Evolutionary conservation across 2,329 filamentous ascomycete species (phyloP), one percentile per base, ranked within the genome.

Genomic region (Didymella pinodella): DNA sequence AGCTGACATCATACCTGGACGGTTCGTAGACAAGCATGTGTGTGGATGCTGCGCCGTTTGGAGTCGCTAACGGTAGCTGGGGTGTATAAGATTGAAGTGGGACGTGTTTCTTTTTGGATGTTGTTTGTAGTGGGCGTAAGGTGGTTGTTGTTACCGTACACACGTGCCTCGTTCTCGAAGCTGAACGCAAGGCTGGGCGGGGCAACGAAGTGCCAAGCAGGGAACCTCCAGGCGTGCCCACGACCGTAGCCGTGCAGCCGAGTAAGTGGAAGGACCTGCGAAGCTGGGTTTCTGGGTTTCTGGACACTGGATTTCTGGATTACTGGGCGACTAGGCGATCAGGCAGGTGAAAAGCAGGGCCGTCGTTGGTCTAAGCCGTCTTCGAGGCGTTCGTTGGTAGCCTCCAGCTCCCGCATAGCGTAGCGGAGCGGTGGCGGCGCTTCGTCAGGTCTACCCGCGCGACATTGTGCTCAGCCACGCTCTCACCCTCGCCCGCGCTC

Each of bases 391-490:
- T 43, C 46, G 34, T 34, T 41, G 28, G 26, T 54, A 49, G 53
- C 59, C 62, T 60, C 36, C 36, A 62, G 62, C 22, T 22, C 22
- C 22, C 22, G 22, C 22, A 22, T 22, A 22, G 22, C 22, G 2
- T 22, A 22, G 22, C 57, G 34, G 49, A 50, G 62, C 57, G 61
- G 61, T 63, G 56, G 61, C 56, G 54, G 57, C 59, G 58, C 60
- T 14, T 49, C 36, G 44, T 49, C 55, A 62, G 63, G 59, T 62
- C 61, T 66, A 66, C 61, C 61, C 48, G 56, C 50, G 32, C 70
- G 67, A 43, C 53, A 47, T 53, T 8, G 57, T 65, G 68, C 73
- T 74, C 71, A 70, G 72, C 73, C 73, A 70, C 70, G 66, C 70
- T 66, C 65, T 32, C 29, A 20, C 54, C 50, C 64, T 67, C 65